Evolutionary conservation across 148 eudicot species (phyloP), one percentile per base, ranked within the genome.

Genomic region (Rhododendron kiyosumense): DNA sequence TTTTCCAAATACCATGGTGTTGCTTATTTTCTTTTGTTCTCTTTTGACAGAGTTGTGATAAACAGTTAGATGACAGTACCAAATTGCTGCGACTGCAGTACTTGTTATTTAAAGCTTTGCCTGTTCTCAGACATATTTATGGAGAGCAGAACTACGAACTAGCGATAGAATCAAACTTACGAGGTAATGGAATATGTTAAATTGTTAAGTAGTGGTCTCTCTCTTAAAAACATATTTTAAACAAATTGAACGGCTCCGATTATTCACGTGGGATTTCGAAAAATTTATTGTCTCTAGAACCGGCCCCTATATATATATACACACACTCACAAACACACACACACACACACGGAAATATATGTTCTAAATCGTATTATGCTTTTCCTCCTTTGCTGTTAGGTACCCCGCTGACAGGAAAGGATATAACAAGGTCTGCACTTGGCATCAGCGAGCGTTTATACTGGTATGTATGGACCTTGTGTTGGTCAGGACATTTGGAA

Each of bases 361-460:
- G 12, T 63, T 63, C 3, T 22, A 22, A 24, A 63, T 63, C 6
- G 83, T 20, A 0, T 24, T 79, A 73, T 89, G 36, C 46, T 61
- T n/a, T 51, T 78, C 26, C 74, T 57, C 81, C 87, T 51, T 88
- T 85, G 79, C 85, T 20, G 80, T 36, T 77, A 94, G 96, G 96
- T 43, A 85, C 87, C 87, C 80, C 83, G 32, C 51, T 93, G 77
- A 84, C 59, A 22, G 93, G 93, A 87, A 90, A 90, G 79, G 91
- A 94, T 85, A 69, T 93, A 59, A 38, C 73, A 74, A 83, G 83
- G 87, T 85, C 91, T 59, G 85, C 43, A 17, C 57, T 91, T 85
- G 94, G 91, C 83, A 84, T 87, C 78, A 93, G 92, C 85, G 95
- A 94, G 41, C 90, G 92, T 45, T 85, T 91, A 45, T 93, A 90